phyloP scores from a whole-genome alignment of 306 rosid genomes.

The Astragalus membranaceus region DNA sequence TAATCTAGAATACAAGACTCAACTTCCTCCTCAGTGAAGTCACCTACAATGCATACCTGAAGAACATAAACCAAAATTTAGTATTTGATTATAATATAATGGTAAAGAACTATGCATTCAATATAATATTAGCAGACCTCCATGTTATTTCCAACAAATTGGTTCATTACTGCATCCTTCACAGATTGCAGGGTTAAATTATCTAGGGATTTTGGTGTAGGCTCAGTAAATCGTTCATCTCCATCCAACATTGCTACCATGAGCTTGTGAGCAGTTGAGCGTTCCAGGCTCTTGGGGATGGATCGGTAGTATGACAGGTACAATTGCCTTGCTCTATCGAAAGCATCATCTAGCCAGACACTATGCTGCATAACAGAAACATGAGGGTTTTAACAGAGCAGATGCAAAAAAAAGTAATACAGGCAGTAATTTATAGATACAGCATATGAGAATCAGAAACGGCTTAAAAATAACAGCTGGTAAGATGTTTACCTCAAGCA shows the following conservation, averaged over 20 bases:
- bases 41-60: constrained; percentile 91
- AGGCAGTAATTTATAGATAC: not conserved
- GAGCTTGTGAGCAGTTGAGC: constrained; percentile 99
- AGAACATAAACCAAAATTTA: constrained; percentile 14
- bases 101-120: constrained; percentile 6
- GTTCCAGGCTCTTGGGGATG: constrained; percentile 98
- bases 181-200: constrained; percentile 80
- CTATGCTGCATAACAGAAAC: constrained; percentile 76
- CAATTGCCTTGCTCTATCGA: constrained; percentile 91
- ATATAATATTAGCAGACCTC: constrained; percentile 55
- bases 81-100: constrained; percentile 13
- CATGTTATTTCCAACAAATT: constrained; percentile 90
- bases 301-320: constrained; percentile 92
- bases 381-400: constrained; percentile 6
- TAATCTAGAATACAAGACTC: constrained; percentile 94
- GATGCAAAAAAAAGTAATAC: not conserved
- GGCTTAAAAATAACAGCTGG: not conserved
- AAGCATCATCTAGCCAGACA: constrained; percentile 96
- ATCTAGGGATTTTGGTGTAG: constrained; percentile 81
- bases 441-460: not conserved
- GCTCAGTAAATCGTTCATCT: constrained; percentile 95
- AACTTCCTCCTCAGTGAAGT: constrained; percentile 80
- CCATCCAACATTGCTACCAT: constrained; percentile 96
- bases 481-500: constrained; percentile 68
- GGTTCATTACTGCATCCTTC: constrained; percentile 87